Evolutionary conservation across 768 basidiomycete genomes (phyloP), one percentile per base, ranked within the genome.

Genomic region (Podaxis sp.): DNA sequence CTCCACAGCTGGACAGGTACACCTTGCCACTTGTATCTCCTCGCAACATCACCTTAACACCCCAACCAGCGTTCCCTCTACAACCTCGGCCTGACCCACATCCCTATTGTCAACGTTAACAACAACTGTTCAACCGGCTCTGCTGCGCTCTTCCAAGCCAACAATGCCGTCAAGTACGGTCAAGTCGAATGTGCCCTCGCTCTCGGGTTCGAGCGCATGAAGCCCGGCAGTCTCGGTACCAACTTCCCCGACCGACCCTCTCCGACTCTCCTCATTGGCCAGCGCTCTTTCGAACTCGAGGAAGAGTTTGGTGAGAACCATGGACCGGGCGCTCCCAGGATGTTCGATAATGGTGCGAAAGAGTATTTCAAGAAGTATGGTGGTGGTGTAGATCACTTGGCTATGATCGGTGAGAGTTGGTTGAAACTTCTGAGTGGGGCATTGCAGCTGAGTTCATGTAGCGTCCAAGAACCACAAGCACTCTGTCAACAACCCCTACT

Each of bases 111-210:
- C 55, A 95, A 94, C 68, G 90, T 94, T 48, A 93, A 92, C 78
- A 94, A 94, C 75, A 92, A 92, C 73, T 93, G 92, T 69, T 88
- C 92, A 3, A 92, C 92, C 0, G 92, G 92, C 3, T 89, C 88
- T 55, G 82, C 89, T 0, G 92, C 93, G 4, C 79, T 95, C 22
- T 91, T 83, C 72, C 83, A 89, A 52, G 90, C 89, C 6, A 89
- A 88, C 66, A 86, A 82, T 24, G 80, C 84, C 8, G 85, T 95
- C 51, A 90, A 87, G 71, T 82, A 82, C 44, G 89, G 88, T 13
- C 80, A 87, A 60, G 84, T 78, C 2, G 87, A 91, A 59, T 93
- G 92, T 70, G 84, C 88, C 1, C 77, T 95, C 22, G 93, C 93
- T 0, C 84, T 95, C 1, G 93, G 93, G 11, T 95, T 95, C 67